Evolutionary conservation across 768 basidiomycete genomes (phyloP), one percentile per base, ranked within the genome.

Genomic region (Collybia sordida): DNA sequence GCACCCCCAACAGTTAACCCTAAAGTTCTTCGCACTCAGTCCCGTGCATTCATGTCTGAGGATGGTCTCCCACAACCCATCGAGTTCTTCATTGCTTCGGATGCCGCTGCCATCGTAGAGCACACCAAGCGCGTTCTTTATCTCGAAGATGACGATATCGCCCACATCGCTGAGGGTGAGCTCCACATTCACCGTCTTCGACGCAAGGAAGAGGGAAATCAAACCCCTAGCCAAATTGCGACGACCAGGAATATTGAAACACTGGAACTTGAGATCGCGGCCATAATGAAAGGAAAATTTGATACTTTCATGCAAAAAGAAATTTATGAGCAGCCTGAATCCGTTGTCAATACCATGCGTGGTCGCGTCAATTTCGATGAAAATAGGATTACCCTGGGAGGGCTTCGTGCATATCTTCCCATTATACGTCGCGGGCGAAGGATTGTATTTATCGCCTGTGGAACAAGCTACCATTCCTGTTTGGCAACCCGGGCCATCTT

Each of bases 271-370:
- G 97, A 99, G 72, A 83, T 99, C 40, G 96, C 96, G n/a, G 97
- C 96, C 58, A 98, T 99, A 75, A 98, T 98, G 97, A 99, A 99
- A 81, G 97, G 97, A 65, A 93, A 94, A 71, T 99, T 98, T 67
- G 93, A 93, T 65, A 95, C 96, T 66, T 99, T 99, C 75, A 99
- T 99, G 97, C 96, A 98, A 69, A 99, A 99, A 77, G 97, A 99
- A 71, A 98, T 98, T 60, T 98, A 93, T 77, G 92, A 98, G 66
- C 96, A 98, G 69, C 96, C 97, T 44, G 97, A 99, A 65, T 96
- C 93, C 22, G 97, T 98, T 55, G 93, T 98, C 72, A 99, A 99
- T 81, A 99, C 97, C 44, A 99, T 99, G 97, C 90, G 97, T 82
- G 97, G 97, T 53, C 93, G 97, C 59, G 90, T 99, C 77, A 98